Percentiles rank a stretch among this genome's conserved stretches.
Evolutionary conservation across 1,284 basidiomycete species (phyloP).

Genomic region (Pseudozyma hubeiensis): DNA sequence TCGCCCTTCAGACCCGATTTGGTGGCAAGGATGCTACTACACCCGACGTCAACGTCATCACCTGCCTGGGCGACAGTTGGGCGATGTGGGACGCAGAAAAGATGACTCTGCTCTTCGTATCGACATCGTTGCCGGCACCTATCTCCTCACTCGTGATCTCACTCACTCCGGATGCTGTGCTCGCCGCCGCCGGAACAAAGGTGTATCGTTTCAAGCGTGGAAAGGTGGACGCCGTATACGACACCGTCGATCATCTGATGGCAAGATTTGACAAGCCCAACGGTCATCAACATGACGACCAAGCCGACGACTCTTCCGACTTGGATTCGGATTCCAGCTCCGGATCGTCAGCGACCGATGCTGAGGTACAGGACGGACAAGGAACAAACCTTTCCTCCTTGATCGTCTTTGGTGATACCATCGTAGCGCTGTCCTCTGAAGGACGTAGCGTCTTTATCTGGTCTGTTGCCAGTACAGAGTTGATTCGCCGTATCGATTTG

Average conservation of each 20-base stretch:
- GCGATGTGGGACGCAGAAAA: slow-evolving; percentile 95
- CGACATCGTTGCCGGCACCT: slow-evolving; percentile 81
- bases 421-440: slow-evolving; percentile 74
- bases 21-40: slow-evolving; percentile 83
- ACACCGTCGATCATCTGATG: slow-evolving; percentile 49
- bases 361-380: slow-evolving; percentile 4
- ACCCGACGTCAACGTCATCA: slow-evolving; percentile 76
- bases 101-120: slow-evolving; percentile 92
- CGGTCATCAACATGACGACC: slow-evolving; percentile 13
- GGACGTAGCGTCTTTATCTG: slow-evolving; percentile 84
- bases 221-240: slow-evolving; percentile 76
- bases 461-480: slow-evolving; percentile 71
- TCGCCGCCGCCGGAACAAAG: slow-evolving; percentile 79
- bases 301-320: slow-evolving; percentile 9
- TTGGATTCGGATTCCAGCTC: slow-evolving; percentile 23
- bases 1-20: slow-evolving; percentile 82
- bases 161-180: slow-evolving; percentile 87
- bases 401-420: slow-evolving; percentile 63
- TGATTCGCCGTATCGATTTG: slow-evolving; percentile 45
- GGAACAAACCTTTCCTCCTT: slow-evolving; percentile 48
- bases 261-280: slow-evolving; percentile 29
- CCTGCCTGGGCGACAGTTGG: slow-evolving; percentile 91
- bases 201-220: slow-evolving; percentile 85
- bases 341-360: slow-evolving; percentile 3
- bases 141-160: slow-evolving; percentile 78